Evolutionary conservation across 176 grass and related monocot species (phyloP).

Genomic region (Rhynchospora breviuscula): DNA sequence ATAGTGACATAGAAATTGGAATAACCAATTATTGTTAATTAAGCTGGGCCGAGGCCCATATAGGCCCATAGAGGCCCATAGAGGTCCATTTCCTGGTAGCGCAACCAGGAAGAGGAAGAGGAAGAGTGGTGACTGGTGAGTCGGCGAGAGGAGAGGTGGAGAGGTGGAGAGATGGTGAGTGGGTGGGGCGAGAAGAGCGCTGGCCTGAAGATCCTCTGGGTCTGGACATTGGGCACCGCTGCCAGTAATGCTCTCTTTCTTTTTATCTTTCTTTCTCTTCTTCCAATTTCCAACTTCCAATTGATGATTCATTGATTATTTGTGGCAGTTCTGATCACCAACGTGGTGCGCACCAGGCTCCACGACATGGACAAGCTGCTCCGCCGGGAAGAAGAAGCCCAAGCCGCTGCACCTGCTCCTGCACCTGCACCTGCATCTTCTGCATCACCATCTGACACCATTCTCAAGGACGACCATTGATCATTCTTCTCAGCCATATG

Average conservation of each 20-base stretch:
- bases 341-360: slow-evolving; percentile 51
- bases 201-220: slow-evolving; percentile 89
- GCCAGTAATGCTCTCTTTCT: slow-evolving; percentile 19
- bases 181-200: slow-evolving; percentile 90
- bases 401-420: background rate
- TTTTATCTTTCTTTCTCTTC: background rate
- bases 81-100: no score
- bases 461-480: slow-evolving; percentile 64
- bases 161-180: slow-evolving; percentile 42
- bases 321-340: slow-evolving; percentile 49
- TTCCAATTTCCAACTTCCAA: background rate
- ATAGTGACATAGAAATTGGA: no score
- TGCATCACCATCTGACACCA: slow-evolving; percentile 13
- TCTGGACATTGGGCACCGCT: slow-evolving; percentile 81
- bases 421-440: no score
- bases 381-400: slow-evolving; percentile 40
- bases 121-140: no score
- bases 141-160: background rate
- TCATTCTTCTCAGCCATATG: no score
- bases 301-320: background rate
- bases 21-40: no score
- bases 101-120: no score
- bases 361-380: slow-evolving; percentile 67
- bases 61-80: no score
- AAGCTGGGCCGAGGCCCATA: no score